phyloP scores from a whole-genome alignment of 306 rosid species.

The Sesbania bispinosa region DNA sequence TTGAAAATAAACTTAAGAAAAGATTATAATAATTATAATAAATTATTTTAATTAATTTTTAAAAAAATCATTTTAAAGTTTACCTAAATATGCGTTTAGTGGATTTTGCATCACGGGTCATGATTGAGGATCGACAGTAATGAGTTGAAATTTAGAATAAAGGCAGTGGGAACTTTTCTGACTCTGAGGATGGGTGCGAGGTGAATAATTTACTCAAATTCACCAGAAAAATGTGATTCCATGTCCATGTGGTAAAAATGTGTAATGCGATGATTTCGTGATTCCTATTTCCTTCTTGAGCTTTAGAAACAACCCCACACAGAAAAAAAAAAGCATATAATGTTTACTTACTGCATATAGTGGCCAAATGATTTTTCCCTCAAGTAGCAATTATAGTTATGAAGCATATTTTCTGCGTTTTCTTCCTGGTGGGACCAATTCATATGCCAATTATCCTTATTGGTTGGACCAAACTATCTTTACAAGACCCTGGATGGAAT shows the following conservation, averaged over 20 bases:
- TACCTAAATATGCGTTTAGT: too few relatives aligned
- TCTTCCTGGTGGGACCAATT: neutral
- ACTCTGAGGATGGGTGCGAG: neutral
- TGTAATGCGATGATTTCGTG: too few relatives aligned
- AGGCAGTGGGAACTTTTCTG: neutral
- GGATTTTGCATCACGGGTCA: too few relatives aligned
- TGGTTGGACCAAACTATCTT: neutral
- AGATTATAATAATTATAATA: too few relatives aligned
- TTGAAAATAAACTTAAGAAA: too few relatives aligned
- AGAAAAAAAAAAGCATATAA: neutral
- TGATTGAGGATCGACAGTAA: neutral
- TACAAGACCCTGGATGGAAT: neutral
- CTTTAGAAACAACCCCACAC: neutral
- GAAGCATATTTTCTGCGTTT: neutral
- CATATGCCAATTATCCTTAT: too few relatives aligned
- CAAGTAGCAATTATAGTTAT: neutral
- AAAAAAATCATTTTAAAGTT: too few relatives aligned
- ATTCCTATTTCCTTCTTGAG: too few relatives aligned
- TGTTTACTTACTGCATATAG: neutral
- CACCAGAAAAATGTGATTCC: neutral
- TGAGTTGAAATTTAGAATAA: slow-evolving; percentile 9
- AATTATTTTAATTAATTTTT: too few relatives aligned
- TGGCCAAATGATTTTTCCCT: neutral
- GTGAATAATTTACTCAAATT: neutral
- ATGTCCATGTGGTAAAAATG: slow-evolving; percentile 16